A percentile compares a stretch with the other conserved stretches of the same genome.
Evolutionary conservation across 2,329 filamentous ascomycete genomes (phyloP).

Genomic region (Alternaria novae-zelandiae): DNA sequence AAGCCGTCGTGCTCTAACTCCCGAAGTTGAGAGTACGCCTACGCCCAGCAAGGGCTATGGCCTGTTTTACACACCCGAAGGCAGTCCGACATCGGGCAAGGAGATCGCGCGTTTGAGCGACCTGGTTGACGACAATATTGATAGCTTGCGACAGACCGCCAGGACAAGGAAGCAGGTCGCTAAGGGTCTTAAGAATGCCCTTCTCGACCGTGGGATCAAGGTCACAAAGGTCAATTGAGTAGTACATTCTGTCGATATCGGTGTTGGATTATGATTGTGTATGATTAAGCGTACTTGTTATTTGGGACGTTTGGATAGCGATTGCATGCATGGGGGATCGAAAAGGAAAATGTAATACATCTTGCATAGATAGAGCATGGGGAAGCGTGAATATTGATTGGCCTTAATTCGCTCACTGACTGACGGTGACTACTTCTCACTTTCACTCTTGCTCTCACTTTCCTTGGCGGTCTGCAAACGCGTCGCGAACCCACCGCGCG

Average conservation of each 20-base stretch:
- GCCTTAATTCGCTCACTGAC: neutral
- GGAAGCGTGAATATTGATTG: neutral
- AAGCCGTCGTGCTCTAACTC: slow-evolving; percentile 38
- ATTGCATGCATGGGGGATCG: neutral
- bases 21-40: slow-evolving; percentile 36
- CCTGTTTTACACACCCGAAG: slow-evolving; percentile 44
- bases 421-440: neutral
- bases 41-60: slow-evolving; percentile 40
- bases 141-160: slow-evolving; percentile 42
- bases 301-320: slow-evolving; percentile 21
- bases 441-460: neutral
- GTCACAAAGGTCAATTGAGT: slow-evolving; percentile 26
- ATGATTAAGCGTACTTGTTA: slow-evolving; percentile 24
- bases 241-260: neutral
- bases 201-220: slow-evolving; percentile 44
- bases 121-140: slow-evolving; percentile 50
- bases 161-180: slow-evolving; percentile 49
- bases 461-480: neutral
- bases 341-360: slow-evolving; percentile 2
- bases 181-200: slow-evolving; percentile 44
- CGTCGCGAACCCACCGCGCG: neutral
- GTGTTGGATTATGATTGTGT: slow-evolving; percentile 23
- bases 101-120: slow-evolving; percentile 46
- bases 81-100: slow-evolving; percentile 29
- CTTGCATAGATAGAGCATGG: neutral